Evolutionary conservation across 2,329 filamentous ascomycete species (phyloP).

Genomic region (Aphanocladium album): DNA sequence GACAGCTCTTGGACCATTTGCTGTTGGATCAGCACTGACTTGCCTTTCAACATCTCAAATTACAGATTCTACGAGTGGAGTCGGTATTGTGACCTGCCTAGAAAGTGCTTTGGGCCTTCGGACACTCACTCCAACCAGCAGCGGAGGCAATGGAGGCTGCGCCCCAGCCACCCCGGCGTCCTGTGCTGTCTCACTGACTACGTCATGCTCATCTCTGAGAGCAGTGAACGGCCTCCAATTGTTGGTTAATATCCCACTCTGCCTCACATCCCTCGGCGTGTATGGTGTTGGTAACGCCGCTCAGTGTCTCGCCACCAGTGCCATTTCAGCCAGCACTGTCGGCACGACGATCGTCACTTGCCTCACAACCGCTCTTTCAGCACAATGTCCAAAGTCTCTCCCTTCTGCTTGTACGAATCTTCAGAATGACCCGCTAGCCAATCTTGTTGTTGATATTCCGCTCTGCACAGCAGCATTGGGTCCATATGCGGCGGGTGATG

Average conservation of each 20-base stretch:
- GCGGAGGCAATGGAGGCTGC: neutral
- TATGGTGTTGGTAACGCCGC: conserved; percentile 2
- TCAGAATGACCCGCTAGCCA: neutral
- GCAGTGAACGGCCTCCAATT: neutral
- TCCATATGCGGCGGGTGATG: conserved; percentile 2
- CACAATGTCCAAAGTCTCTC: neutral
- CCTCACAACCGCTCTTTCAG: neutral
- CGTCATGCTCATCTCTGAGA: neutral
- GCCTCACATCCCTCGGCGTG: neutral
- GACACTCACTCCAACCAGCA: neutral
- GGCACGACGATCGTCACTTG: neutral
- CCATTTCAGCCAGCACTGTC: neutral
- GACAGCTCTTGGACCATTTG: conserved; percentile 12
- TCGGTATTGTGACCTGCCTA: neutral
- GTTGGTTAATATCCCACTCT: neutral
- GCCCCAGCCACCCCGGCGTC: neutral
- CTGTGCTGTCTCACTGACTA: neutral
- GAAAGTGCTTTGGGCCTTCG: neutral
- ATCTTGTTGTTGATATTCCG: neutral
- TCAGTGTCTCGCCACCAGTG: neutral
- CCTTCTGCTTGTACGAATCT: neutral
- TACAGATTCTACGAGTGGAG: neutral
- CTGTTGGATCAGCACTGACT: conserved; percentile 6
- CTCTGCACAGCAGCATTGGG: conserved; percentile 1
- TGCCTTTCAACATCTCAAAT: conserved; percentile 5